Base-by-base conservation (phyloP, 192 early-diverging fungal species). In the Gryganskiella cystojenkinii region DNA sequence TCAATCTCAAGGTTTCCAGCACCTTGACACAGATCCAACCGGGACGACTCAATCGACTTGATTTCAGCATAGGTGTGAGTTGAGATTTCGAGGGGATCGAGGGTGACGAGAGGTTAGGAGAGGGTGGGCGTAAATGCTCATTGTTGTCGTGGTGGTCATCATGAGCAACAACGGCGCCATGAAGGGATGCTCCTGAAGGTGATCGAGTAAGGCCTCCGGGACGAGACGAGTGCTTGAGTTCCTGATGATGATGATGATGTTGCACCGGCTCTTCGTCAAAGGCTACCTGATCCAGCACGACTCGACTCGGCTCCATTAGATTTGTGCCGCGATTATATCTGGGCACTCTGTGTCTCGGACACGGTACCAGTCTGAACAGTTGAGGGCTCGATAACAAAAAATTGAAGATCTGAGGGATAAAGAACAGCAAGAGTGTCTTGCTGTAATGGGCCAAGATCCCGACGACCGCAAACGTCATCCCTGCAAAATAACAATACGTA, bases 391-490 rank as follows among this genome's bases (percentile, higher is more conserved):
- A 98, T 69, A 96, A 95, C 45, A 98, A 28, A 83, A 99, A 99
- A 79, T 99, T 99, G 79, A 99, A 96, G 13, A 97, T 89, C 79
- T 99, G 98, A 0, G 98, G 98, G 7, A 96, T 75, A 80, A 99
- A 97, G 68, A 99, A 93, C 50, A 99, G 73, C 44, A 99, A 60
- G 53, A 99, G 74, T 0, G 98, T 98, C 66, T 98, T 98, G 51
- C 91, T 93, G 67, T 98, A 96, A 51, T 98, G 95, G 13, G 94
- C 92, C 45, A 97, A 70, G 64, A 99, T 96, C 0, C 96, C 96
- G 14, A 97, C 95, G 2, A 99, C 98, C 0, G 98, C 95, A 86
- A 99, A 96, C 0, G 94, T 95, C 97, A 99, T 99, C 4, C 98
- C 98, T 3, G 96, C 95, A 91, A 99, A 99, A 65, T 99, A 99